A percentile compares a stretch with the other conserved stretches of the same genome.
Evolutionary conservation across 2,329 filamentous ascomycete genomes (phyloP).

Genomic region (Phialocephala subalpina): DNA sequence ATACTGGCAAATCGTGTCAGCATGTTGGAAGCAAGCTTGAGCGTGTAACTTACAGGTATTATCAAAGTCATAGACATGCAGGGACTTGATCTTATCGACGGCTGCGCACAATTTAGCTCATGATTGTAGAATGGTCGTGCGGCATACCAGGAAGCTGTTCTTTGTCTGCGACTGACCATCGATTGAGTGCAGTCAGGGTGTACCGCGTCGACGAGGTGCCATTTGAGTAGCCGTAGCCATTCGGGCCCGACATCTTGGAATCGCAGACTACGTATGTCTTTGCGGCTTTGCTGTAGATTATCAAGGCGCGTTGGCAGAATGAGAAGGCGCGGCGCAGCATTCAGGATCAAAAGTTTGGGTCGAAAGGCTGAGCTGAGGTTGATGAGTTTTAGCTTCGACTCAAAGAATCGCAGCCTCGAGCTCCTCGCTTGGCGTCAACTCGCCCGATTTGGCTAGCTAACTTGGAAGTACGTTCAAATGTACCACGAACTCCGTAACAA

Average conservation of each 20-base stretch:
- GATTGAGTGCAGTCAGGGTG: conserved; percentile 78
- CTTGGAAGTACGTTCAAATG: too few species aligned
- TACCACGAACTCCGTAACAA: neutral
- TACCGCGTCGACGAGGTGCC: conserved; percentile 33
- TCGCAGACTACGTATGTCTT: conserved; percentile 24
- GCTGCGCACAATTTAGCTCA: conserved; percentile 49
- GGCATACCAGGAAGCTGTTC: conserved; percentile 68
- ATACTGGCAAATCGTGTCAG: conserved; percentile 63
- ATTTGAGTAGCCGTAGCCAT: conserved; percentile 25
- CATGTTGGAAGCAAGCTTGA: conserved; percentile 4
- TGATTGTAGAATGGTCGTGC: conserved; percentile 7
- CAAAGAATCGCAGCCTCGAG: conserved; percentile 18
- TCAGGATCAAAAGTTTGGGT: neutral
- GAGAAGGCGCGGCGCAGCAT: neutral
- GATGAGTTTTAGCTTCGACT: neutral
- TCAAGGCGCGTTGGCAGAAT: neutral
- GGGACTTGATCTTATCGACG: conserved; percentile 73
- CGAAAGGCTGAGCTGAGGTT: conserved; percentile 3
- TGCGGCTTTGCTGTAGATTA: conserved; percentile 24
- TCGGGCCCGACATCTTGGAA: conserved; percentile 21
- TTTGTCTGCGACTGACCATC: conserved; percentile 83
- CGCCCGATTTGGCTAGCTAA: conserved; percentile 6
- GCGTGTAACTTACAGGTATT: conserved; percentile 75
- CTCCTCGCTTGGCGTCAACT: conserved; percentile 12
- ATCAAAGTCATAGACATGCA: conserved; percentile 98